Conservation (phyloP, 176 grass and related monocot species). For the Carex myosuroides region DNA sequence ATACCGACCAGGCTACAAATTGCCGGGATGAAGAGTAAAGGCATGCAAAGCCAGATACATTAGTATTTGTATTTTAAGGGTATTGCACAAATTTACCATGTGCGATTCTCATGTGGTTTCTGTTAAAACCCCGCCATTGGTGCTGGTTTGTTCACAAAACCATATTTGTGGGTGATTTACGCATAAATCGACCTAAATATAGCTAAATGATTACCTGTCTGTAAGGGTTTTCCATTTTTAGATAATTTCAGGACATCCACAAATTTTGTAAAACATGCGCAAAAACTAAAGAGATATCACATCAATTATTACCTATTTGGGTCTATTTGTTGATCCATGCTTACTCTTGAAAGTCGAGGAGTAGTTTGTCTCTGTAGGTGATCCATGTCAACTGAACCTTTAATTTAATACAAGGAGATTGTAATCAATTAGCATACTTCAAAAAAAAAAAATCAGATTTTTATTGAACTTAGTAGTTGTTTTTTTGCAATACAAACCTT, state of each 20-base stretch:
- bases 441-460: background rate
- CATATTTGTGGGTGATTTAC: background rate
- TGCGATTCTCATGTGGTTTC: background rate
- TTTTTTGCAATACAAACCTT: constrained; percentile 30
- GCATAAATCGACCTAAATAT: background rate
- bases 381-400: constrained; percentile 65
- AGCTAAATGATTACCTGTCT: background rate
- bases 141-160: background rate
- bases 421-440: constrained; percentile 24
- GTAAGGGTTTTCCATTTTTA: constrained; percentile 2
- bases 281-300: background rate
- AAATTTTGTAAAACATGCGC: constrained; percentile 1
- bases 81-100: background rate
- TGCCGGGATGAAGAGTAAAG: background rate
- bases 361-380: constrained; percentile 35
- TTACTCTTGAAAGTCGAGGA: constrained; percentile 60
- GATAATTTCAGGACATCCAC: background rate
- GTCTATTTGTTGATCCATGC: constrained; percentile 71
- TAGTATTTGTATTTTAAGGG: background rate
- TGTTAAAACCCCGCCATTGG: background rate
- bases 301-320: constrained; percentile 59
- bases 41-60: background rate
- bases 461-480: constrained; percentile 7
- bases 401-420: constrained; percentile 15
- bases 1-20: background rate